phyloP scores from a whole-genome alignment of 768 basidiomycete genomes.

The Brasilioporus rufonigricans region DNA sequence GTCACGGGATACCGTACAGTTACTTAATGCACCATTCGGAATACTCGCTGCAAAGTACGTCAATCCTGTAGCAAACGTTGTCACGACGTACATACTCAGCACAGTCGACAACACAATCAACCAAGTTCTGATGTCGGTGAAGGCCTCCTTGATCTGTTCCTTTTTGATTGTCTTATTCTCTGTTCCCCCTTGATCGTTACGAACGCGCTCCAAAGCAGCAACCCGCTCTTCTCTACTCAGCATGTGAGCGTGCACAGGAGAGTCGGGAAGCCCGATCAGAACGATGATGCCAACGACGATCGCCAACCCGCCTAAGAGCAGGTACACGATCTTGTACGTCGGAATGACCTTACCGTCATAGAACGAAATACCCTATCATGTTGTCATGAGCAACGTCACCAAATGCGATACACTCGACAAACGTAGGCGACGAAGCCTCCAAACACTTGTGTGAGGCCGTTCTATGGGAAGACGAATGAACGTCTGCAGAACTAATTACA shows the following conservation, averaged over 20 bases:
- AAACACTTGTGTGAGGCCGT: conserved; percentile 55
- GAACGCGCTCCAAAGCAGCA: conserved; percentile 61
- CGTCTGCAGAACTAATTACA: not conserved
- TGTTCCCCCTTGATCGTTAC: conserved; percentile 64
- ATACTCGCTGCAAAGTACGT: conserved; percentile 48
- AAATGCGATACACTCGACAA: conserved; percentile 9
- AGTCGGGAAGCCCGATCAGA: conserved; percentile 62
- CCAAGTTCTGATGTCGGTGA: conserved; percentile 57
- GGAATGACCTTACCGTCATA: conserved; percentile 45
- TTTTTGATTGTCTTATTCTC: conserved; percentile 59
- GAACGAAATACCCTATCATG: conserved; percentile 52
- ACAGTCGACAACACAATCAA: no score
- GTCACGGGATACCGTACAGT: conserved; percentile 45
- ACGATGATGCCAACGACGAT: conserved; percentile 51
- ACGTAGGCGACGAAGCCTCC: conserved; percentile 65
- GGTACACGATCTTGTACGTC: conserved; percentile 61
- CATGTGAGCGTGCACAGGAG: conserved; percentile 57
- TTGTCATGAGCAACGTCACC: not conserved
- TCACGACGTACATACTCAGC: conserved; percentile 43
- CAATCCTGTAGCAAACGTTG: not conserved
- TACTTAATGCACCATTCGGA: conserved; percentile 61
- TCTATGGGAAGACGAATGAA: conserved; percentile 35
- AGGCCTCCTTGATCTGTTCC: conserved; percentile 55
- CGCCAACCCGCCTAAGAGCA: conserved; percentile 59
- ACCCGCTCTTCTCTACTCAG: conserved; percentile 59